Conservation (phyloP, 1,284 basidiomycete species). For the Thelephora terrestris region DNA sequence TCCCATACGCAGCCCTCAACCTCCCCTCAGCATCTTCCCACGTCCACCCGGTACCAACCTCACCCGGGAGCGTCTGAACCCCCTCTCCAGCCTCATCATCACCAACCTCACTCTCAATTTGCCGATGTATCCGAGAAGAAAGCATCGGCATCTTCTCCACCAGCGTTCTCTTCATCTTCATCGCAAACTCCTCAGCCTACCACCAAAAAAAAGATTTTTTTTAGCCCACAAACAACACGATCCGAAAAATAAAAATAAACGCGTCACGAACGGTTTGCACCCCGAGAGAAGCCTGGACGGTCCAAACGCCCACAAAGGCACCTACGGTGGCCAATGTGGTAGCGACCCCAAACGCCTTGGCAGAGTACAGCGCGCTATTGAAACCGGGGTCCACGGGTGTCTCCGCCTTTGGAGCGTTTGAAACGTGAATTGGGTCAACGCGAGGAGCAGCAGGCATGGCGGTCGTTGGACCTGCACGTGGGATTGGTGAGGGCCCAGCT, state of each 20-base stretch:
- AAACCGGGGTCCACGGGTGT: slow-evolving; percentile 20
- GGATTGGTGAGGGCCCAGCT: slow-evolving; percentile 8
- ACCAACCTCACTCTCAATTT: slow-evolving; percentile 27
- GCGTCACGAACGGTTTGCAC: slow-evolving; percentile 27
- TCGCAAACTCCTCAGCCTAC: slow-evolving; percentile 49
- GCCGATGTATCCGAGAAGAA: slow-evolving; percentile 39
- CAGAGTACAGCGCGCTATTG: slow-evolving; percentile 29
- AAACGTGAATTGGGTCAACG: neutral
- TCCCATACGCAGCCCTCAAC: slow-evolving; percentile 41
- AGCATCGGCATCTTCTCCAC: slow-evolving; percentile 37
- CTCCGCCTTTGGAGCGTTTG: neutral
- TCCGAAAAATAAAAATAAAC: neutral
- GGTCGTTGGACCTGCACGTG: slow-evolving; percentile 2
- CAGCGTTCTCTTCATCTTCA: slow-evolving; percentile 36
- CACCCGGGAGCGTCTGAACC: neutral
- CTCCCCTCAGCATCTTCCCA: slow-evolving; percentile 42
- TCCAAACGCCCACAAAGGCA: slow-evolving; percentile 25
- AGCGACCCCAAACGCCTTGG: slow-evolving; percentile 37
- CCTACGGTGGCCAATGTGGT: slow-evolving; percentile 29
- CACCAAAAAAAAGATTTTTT: slow-evolving; percentile 27
- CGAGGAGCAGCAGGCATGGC: neutral
- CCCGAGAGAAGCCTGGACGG: slow-evolving; percentile 29
- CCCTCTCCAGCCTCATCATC: slow-evolving; percentile 4
- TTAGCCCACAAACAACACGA: slow-evolving; percentile 28
- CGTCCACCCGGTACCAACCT: slow-evolving; percentile 26